Base-by-base conservation (phyloP, 352 stramenopile genomes). In the Pythium grandisporangium region DNA sequence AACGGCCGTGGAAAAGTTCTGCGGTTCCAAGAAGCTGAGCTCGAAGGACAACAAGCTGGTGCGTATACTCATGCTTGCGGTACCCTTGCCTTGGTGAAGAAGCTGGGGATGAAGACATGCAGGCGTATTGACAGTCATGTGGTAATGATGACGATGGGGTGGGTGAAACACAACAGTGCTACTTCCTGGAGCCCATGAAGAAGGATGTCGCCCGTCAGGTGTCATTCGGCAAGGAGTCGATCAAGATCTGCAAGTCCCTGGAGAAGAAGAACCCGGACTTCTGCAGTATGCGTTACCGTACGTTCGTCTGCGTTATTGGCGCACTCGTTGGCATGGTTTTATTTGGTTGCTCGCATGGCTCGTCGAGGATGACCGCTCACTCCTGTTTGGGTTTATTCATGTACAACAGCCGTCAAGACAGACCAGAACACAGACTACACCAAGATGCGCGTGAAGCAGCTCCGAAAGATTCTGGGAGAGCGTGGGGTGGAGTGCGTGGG, bases 221-320 rank as follows among this genome's bases (percentile, higher is more conserved):
- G 33, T 81, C 70, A 44, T 96, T 94, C 47, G 84, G 82, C 55
- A 96, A 96, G 67, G 86, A 96, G 19, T 85, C 88, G 44, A 42
- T 93, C 41, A 95, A 94, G 72, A 88, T 97, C 51, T 98, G 93
- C 78, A 84, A 97, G 70, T 70, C 60, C 16, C 68, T 97, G 26
- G 90, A 95, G 63, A 95, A 96, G 66, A 94, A 96, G 53, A 96
- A 96, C 55, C 78, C 84, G 1, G 93, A 98, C 53, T 92, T 98
- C 37, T 98, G 92, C 70, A 74, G 78, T 32, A 89, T 97, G 70
- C 82, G 87, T 61, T 96, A 95, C 72, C 86, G 84, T 96, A 81
- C 61, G 83, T 85, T n/a, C n/a, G n/a, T n/a, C n/a, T n/a, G n/a
- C n/a, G n/a, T n/a, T n/a, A n/a, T n/a, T n/a, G n/a, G n/a, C n/a